Conservation (phyloP, 805 yeast species). For the Limtongozyma cylindracea region DNA sequence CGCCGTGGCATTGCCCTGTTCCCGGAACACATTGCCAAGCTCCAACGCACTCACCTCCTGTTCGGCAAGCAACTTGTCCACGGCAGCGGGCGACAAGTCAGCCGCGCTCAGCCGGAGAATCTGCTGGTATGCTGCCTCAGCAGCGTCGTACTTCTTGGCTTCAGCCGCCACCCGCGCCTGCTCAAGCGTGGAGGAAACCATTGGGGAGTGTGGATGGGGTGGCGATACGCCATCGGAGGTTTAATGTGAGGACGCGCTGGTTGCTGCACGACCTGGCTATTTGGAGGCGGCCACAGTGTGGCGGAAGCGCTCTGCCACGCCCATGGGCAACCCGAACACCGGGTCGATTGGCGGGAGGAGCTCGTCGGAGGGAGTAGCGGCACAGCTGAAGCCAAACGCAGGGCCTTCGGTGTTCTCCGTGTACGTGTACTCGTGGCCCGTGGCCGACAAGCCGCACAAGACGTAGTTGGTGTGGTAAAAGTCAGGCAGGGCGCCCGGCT, state of each 20-base stretch:
- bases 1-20: constrained; percentile 17
- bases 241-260: too few species aligned
- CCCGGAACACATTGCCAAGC: constrained; percentile 47
- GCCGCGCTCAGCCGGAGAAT: constrained; percentile 16
- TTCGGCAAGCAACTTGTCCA: constrained; percentile 10
- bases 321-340: constrained; percentile 23
- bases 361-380: too few species aligned
- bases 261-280: too few species aligned
- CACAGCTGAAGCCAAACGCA: too few species aligned
- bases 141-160: constrained; percentile 20
- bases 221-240: too few species aligned
- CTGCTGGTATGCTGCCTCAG: constrained; percentile 38
- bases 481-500: constrained; percentile 64
- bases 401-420: constrained; percentile 1
- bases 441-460: constrained; percentile 43
- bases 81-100: constrained; percentile 3
- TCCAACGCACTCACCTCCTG: constrained; percentile 50
- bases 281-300: too few species aligned
- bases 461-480: constrained; percentile 82
- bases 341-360: constrained; percentile 3
- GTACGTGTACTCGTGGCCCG: constrained; percentile 13
- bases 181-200: too few species aligned
- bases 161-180: constrained; percentile 36
- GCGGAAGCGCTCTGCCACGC: constrained; percentile 4
- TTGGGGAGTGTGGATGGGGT: too few species aligned